Percentiles rank a stretch among this genome's conserved stretches.
phyloP scores from a whole-genome alignment of 305 asterid genomes.

The Nicotiana rustica region DNA sequence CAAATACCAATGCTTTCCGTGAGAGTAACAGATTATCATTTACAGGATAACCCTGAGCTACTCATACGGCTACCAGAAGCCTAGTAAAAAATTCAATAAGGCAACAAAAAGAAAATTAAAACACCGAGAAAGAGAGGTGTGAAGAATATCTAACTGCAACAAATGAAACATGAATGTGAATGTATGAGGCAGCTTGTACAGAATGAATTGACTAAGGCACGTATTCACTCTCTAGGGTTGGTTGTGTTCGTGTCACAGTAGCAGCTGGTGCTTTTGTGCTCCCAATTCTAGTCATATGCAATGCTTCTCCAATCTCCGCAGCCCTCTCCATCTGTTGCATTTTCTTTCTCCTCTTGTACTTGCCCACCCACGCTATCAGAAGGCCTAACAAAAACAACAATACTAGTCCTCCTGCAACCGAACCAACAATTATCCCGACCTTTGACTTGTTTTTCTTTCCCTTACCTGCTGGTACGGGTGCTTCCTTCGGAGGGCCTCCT shows the following conservation, averaged over 20 bases:
- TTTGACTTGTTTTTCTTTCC: constrained; percentile 36
- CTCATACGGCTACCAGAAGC: constrained; percentile 43
- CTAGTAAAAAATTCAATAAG: constrained; percentile 36
- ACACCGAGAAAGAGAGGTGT: constrained; percentile 39
- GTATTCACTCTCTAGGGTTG: constrained; percentile 68
- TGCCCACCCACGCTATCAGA: constrained; percentile 46
- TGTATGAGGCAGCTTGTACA: neutral
- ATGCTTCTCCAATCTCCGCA: constrained; percentile 72
- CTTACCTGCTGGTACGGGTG: constrained; percentile 23
- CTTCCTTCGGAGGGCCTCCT: constrained; percentile 31
- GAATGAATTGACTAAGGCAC: constrained; percentile 44
- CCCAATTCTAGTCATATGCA: constrained; percentile 70
- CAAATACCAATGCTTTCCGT: constrained; percentile 34
- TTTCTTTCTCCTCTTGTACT: constrained; percentile 52
- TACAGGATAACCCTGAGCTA: constrained; percentile 47
- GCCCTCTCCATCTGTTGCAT: constrained; percentile 76
- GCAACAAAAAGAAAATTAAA: constrained; percentile 37
- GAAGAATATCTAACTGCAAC: constrained; percentile 50
- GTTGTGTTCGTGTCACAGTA: constrained; percentile 69
- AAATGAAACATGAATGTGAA: constrained; percentile 51
- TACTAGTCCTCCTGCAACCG: constrained; percentile 56
- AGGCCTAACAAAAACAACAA: constrained; percentile 50
- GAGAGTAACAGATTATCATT: constrained; percentile 42
- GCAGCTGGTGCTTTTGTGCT: constrained; percentile 79
- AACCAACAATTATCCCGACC: constrained; percentile 59